Evolutionary conservation across 805 yeast genomes (phyloP).

Genomic region (Isabelozyma gotoi): DNA sequence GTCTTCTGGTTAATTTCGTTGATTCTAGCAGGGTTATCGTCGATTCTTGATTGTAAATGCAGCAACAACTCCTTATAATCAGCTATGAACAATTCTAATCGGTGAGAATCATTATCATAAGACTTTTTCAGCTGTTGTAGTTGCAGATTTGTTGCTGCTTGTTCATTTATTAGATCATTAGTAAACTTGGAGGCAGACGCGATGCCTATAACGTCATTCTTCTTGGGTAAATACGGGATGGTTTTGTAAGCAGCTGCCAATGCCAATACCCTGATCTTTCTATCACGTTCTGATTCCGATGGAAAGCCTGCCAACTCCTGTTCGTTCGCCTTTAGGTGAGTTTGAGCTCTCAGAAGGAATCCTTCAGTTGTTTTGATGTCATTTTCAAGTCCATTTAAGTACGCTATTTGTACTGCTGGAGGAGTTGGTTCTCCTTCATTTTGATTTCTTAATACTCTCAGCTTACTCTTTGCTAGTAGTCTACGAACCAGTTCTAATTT

Average conservation of each 20-base stretch:
- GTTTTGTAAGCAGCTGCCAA: constrained; percentile 14
- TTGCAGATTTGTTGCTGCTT: neutral
- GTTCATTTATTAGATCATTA: constrained; percentile 5
- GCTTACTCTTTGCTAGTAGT: neutral
- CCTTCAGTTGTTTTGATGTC: constrained; percentile 17
- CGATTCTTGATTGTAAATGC: neutral
- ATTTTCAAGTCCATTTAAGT: constrained; percentile 12
- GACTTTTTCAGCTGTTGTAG: neutral
- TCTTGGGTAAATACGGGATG: constrained; percentile 24
- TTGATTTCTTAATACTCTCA: neutral
- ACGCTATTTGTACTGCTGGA: constrained; percentile 8
- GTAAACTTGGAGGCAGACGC: constrained; percentile 20
- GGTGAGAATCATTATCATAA: neutral
- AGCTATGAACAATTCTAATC: neutral
- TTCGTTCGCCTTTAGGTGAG: constrained; percentile 9
- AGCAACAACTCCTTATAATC: neutral
- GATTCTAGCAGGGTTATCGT: neutral
- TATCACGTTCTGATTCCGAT: neutral
- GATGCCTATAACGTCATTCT: constrained; percentile 26
- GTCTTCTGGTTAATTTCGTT: constrained; percentile 3
- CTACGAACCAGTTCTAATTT: neutral
- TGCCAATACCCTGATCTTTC: constrained; percentile 16
- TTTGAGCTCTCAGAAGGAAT: constrained; percentile 21
- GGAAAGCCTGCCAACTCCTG: constrained; percentile 1
- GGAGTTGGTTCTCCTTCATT: neutral